phyloP scores from a whole-genome alignment of 2,329 filamentous ascomycete genomes.

The Elsinoe ampelina region DNA sequence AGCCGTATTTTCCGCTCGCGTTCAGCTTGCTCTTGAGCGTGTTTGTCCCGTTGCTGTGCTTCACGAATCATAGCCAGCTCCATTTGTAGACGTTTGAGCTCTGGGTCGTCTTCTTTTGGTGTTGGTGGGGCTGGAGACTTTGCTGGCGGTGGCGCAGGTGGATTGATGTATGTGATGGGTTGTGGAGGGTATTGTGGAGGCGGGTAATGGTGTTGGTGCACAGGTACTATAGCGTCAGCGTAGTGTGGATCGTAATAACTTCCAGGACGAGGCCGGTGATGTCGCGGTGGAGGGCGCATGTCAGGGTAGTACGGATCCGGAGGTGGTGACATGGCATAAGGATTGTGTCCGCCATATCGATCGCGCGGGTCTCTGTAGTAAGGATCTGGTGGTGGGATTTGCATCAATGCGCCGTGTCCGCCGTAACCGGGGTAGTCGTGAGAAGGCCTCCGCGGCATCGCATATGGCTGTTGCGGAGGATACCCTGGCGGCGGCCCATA shows the following conservation, averaged over 20 bases:
- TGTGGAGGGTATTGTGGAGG: not conserved
- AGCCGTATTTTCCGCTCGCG: conserved; percentile 11
- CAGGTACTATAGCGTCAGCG: not conserved
- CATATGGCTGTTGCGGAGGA: conserved; percentile 6
- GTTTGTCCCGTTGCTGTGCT: conserved; percentile 2
- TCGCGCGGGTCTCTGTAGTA: conserved; percentile 2
- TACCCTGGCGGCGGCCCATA: conserved; percentile 18
- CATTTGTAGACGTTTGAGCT: conserved; percentile 8
- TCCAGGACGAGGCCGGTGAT: not conserved
- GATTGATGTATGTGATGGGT: conserved; percentile 3
- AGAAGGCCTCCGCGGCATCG: not conserved
- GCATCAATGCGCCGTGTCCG: conserved; percentile 4
- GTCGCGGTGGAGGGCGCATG: not conserved
- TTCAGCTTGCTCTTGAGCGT: not conserved
- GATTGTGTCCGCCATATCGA: conserved; percentile 1
- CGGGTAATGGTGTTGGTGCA: conserved; percentile 1
- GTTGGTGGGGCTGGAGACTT: conserved; percentile 4
- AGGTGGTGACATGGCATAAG: conserved; percentile 2
- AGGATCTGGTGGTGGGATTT: not conserved
- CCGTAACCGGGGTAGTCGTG: not conserved
- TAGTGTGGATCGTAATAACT: conserved; percentile 9
- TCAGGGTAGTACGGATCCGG: conserved; percentile 11
- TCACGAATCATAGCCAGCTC: not conserved
- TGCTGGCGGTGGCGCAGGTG: not conserved
- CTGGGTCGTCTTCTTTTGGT: conserved; percentile 5